Percentiles rank a stretch among this genome's conserved stretches.
Evolutionary conservation across 345 rosid genomes (phyloP).

Genomic region (Arabis hirsuta): DNA sequence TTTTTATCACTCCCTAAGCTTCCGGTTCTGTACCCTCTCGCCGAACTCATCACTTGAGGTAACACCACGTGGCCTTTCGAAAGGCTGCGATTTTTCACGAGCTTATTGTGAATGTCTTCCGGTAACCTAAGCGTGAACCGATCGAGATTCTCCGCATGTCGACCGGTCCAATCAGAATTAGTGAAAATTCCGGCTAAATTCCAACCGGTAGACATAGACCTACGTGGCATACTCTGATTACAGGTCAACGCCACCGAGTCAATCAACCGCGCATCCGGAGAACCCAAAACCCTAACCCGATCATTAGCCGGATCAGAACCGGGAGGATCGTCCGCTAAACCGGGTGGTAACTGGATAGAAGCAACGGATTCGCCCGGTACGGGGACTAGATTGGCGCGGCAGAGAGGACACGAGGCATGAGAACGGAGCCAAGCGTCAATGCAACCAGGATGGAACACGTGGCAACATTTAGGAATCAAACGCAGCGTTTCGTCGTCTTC

Average conservation of each 20-base stretch:
- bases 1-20: conserved; percentile 48
- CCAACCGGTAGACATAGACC: conserved; percentile 76
- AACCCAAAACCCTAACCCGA: conserved; percentile 28
- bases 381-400: conserved; percentile 73
- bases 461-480: conserved; percentile 78
- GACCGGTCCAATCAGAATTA: conserved; percentile 65
- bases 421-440: conserved; percentile 80
- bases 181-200: conserved; percentile 53
- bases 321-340: conserved; percentile 31
- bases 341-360: conserved; percentile 27
- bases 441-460: conserved; percentile 82
- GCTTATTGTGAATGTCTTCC: conserved; percentile 54
- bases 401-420: conserved; percentile 81
- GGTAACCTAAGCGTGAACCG: conserved; percentile 80
- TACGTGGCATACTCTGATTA: conserved; percentile 51
- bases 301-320: conserved; percentile 4
- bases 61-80: conserved; percentile 60
- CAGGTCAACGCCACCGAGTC: conserved; percentile 31
- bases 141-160: conserved; percentile 58
- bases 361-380: conserved; percentile 52
- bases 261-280: conserved; percentile 41
- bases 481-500: conserved; percentile 80
- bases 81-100: conserved; percentile 45
- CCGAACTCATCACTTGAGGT: conserved; percentile 61
- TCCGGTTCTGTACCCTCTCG: conserved; percentile 60